Evolutionary conservation across 2,329 filamentous ascomycete species (phyloP), one percentile per base, ranked within the genome.

Genomic region (Rugonectria rugulosa): DNA sequence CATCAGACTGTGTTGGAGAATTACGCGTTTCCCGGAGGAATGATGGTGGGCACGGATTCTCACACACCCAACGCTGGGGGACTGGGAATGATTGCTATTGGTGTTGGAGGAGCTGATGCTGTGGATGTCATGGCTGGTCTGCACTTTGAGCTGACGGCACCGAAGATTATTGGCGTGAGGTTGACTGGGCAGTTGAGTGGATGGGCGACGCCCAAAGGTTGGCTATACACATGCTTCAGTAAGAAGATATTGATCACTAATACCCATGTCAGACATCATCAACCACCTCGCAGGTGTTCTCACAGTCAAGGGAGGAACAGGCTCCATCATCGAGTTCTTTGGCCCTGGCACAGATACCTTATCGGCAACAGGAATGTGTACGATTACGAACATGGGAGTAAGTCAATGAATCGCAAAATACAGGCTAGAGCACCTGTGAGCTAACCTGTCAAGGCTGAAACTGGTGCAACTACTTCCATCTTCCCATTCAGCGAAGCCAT

Each of bases 401-500:
- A 15, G 4, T 52, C n/a, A n/a, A n/a, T n/a, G n/a, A 40, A 36
- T n/a, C n/a, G 19, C 19, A 8, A 8, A 11, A n/a, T 24, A 3
- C 26, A 11, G 4, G 7, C 14, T 20, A 29, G 7, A 32, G n/a
- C n/a, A 14, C 29, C 5, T 32, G 29, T 14, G 11, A 14, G 43
- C 20, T 21, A 27, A 44, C 15, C 63, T 58, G 57, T 64, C 65
- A 42, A 50, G 61, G 87, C 88, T 66, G 87, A 90, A 69, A 90
- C 90, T 63, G 89, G 90, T 70, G 89, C 93, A 55, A 98, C 94
- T 15, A 97, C 94, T 49, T 96, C 92, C 14, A 72, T 98, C 38
- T 99, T 99, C 89, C 92, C 93, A 67, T 99, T 96, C 88, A 97
- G 96, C 81, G 91, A 97, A 77, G 87, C 90, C 73, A 97, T 97